phyloP scores from a whole-genome alignment of 495 filamentous ascomycete species.

The Astrocystis sublimbata region DNA sequence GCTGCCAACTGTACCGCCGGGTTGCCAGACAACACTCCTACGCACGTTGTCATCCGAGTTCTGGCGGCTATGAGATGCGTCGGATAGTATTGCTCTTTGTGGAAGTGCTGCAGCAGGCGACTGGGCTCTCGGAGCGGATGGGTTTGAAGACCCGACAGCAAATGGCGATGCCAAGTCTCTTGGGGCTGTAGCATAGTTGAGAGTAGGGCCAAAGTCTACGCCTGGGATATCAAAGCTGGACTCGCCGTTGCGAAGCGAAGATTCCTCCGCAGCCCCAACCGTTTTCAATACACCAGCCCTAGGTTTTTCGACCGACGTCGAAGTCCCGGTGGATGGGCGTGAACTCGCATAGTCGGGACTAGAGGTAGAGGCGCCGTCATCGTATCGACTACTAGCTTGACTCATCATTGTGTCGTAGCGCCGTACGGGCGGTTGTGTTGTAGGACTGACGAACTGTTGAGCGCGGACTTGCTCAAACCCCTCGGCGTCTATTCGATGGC shows the following conservation, averaged over 20 bases:
- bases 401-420: constrained; percentile 41
- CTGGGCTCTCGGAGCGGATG: constrained; percentile 34
- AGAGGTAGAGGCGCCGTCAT: constrained; percentile 50
- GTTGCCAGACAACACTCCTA: constrained; percentile 77
- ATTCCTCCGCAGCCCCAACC: constrained; percentile 61
- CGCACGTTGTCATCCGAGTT: constrained; percentile 52
- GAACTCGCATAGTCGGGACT: constrained; percentile 71
- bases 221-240: constrained; percentile 60
- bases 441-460: constrained; percentile 21
- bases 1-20: constrained; percentile 52
- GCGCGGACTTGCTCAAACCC: constrained; percentile 54
- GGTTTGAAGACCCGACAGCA: neutral
- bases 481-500: constrained; percentile 65
- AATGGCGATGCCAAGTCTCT: constrained; percentile 25
- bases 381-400: constrained; percentile 44
- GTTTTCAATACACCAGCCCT: constrained; percentile 82
- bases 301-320: constrained; percentile 64
- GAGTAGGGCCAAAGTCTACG: constrained; percentile 87
- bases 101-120: constrained; percentile 39
- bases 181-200: constrained; percentile 56
- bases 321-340: constrained; percentile 62
- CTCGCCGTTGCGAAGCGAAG: constrained; percentile 3
- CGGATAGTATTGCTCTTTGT: constrained; percentile 43
- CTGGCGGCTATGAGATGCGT: constrained; percentile 42
- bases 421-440: constrained; percentile 19